These are phyloP conservation scores for Phytophthora idaei DNA, from an alignment of 352 stramenopile species.

Conservation along the genomic window DNA sequence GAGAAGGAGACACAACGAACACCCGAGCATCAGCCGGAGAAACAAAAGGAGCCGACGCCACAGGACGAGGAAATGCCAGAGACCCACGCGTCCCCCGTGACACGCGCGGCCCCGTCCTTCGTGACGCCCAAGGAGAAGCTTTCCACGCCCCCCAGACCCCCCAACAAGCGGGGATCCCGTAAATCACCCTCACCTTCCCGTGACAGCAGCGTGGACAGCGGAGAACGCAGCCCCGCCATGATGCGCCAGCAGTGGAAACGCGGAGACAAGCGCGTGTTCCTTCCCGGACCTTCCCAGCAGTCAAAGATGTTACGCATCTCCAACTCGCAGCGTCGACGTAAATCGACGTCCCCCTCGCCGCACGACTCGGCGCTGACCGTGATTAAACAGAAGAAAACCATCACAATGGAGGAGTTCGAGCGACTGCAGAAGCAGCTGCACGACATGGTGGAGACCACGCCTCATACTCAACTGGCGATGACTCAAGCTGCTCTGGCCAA, in stretches of 20 bases:
- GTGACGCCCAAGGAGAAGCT: constrained; percentile 23
- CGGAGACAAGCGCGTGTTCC: constrained; percentile 51
- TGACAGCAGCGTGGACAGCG: constrained; percentile 30
- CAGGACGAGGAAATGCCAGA: constrained; percentile 34
- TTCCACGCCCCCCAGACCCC: constrained; percentile 11
- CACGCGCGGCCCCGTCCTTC: constrained; percentile 21
- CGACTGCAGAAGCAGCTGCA: constrained; percentile 65
- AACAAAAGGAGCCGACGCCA: constrained; percentile 20
- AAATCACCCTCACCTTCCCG: constrained; percentile 35
- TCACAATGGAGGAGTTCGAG: constrained; percentile 81
- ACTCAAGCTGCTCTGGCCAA: constrained; percentile 58
- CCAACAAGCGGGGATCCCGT: constrained; percentile 19
- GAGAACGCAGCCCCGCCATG: constrained; percentile 38
- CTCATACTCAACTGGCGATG: constrained; percentile 58
- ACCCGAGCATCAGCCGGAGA: constrained; percentile 18
- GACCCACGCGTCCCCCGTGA: constrained; percentile 14
- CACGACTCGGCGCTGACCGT: constrained; percentile 58
- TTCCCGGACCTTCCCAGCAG: constrained; percentile 49
- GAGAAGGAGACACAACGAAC: constrained; percentile 14
- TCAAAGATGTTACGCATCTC: constrained; percentile 55
- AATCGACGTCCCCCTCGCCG: constrained; percentile 42
- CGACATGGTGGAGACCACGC: constrained; percentile 68
- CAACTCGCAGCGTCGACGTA: constrained; percentile 28
- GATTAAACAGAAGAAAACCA: constrained; percentile 82
- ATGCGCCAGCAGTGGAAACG: constrained; percentile 44